phyloP scores from a whole-genome alignment of 768 basidiomycete genomes.

The Lepiota subincarnata region DNA sequence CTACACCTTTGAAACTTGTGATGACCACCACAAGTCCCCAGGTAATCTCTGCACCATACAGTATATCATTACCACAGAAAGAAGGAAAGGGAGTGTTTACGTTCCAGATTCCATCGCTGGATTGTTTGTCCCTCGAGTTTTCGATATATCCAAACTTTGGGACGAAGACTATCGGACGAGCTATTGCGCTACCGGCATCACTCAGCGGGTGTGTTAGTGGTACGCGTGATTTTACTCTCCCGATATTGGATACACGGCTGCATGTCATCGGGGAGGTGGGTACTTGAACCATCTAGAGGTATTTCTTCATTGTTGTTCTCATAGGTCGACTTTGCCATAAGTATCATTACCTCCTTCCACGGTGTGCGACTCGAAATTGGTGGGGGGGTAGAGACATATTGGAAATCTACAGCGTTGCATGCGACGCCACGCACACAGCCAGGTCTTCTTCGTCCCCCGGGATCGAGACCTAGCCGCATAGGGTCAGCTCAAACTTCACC shows the following conservation, averaged over 20 bases:
- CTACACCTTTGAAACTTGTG: slow-evolving; percentile 89
- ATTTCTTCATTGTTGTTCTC: slow-evolving; percentile 10
- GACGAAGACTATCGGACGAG: slow-evolving; percentile 92
- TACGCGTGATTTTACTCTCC: slow-evolving; percentile 55
- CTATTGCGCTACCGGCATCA: slow-evolving; percentile 75
- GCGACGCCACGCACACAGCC: slow-evolving; percentile 39
- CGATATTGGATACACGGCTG: slow-evolving; percentile 88
- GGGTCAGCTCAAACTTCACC: slow-evolving; percentile 70
- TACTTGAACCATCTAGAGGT: slow-evolving; percentile 4
- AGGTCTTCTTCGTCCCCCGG: slow-evolving; percentile 33
- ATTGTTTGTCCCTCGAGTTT: slow-evolving; percentile 78
- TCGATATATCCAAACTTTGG: slow-evolving; percentile 98
- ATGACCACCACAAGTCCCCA: slow-evolving; percentile 81
- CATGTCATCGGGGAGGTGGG: slow-evolving; percentile 91
- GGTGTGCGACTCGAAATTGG: slow-evolving; percentile 93
- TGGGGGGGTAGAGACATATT: slow-evolving; percentile 95
- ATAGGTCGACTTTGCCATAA: slow-evolving; percentile 85
- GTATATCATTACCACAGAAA: slow-evolving; percentile 78
- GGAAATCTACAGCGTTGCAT: slow-evolving; percentile 77
- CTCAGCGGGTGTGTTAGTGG: slow-evolving; percentile 52
- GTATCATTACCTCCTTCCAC: slow-evolving; percentile 83
- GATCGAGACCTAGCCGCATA: slow-evolving; percentile 36
- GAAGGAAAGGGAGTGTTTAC: slow-evolving; percentile 70
- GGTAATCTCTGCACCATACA: slow-evolving; percentile 84
- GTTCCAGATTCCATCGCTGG: slow-evolving; percentile 80